Conservation (phyloP, 1,284 basidiomycete genomes). For the Caloboletus firmus region DNA sequence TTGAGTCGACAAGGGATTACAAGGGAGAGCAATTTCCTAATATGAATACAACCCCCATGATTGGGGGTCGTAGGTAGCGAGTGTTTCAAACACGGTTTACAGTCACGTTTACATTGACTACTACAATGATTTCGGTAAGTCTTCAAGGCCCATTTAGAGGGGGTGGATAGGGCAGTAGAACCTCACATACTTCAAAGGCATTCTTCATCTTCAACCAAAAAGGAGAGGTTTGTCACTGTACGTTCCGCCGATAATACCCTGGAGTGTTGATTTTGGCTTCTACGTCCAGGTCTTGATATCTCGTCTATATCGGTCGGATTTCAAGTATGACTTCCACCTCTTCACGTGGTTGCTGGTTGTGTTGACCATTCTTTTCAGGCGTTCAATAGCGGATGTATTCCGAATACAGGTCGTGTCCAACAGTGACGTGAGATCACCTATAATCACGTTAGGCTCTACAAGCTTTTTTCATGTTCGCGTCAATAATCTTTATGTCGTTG, state of each 20-base stretch:
- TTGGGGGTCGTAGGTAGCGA: slow-evolving; percentile 8
- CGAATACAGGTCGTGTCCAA: slow-evolving; percentile 98
- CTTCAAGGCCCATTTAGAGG: not conserved
- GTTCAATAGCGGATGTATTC: slow-evolving; percentile 97
- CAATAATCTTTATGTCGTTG: slow-evolving; percentile 93
- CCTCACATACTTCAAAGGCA: slow-evolving; percentile 53
- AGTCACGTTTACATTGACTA: too few species aligned
- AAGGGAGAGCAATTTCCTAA: not conserved
- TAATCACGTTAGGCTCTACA: slow-evolving; percentile 95
- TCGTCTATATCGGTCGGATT: slow-evolving; percentile 87
- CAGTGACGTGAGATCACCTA: slow-evolving; percentile 93
- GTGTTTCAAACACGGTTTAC: slow-evolving; percentile 4
- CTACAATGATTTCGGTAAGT: slow-evolving; percentile 43
- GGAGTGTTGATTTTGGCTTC: slow-evolving; percentile 11
- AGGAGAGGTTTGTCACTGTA: slow-evolving; percentile 73
- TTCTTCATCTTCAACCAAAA: slow-evolving; percentile 99
- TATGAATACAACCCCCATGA: slow-evolving; percentile 8
- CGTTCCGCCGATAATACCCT: not conserved
- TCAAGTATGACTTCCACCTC: slow-evolving; percentile 66
- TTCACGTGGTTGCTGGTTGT: not conserved
- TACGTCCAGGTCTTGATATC: slow-evolving; percentile 83
- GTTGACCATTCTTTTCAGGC: slow-evolving; percentile 48
- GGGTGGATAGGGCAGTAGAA: not conserved
- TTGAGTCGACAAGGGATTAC: too few species aligned
- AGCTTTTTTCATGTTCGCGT: slow-evolving; percentile 97